Evolutionary conservation across 495 filamentous ascomycete species (phyloP), one percentile per base, ranked within the genome.

Genomic region (Penicillium diatomitis): DNA sequence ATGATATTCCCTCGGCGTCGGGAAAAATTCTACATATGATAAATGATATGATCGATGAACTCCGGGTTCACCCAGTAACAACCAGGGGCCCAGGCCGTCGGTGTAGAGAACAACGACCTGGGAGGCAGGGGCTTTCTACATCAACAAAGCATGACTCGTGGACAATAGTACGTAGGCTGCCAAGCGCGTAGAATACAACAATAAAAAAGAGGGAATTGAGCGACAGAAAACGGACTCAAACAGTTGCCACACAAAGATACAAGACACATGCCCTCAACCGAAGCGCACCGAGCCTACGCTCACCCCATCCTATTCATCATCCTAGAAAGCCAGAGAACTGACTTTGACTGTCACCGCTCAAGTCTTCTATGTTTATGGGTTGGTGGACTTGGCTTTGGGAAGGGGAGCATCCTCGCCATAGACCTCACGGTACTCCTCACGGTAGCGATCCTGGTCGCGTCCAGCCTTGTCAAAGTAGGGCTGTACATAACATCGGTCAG

Each of bases 361-460:
- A 20, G 20, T 20, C 20, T 20, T 20, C 2, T 1, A 20, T 20
- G 20, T 20, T 20, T 10, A 9, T 46, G 37, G 32, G 44, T 32
- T 8, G 33, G n/a, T 10, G 44, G 29, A 10, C 32, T 33, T 41
- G 38, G 33, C 1, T 8, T 8, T 35, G 9, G 39, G 35, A 6
- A 10, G 32, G 27, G 28, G 31, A 2, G 54, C 47, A 5, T 54
- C 55, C 44, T 54, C 52, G 35, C 68, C 69, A 48, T 73, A 73
- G 2, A 59, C 60, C 32, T 66, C 58, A 8, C 45, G 44, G 54
- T 68, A 53, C 51, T 71, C 68, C n/a, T 50, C 49, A 9, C 33
- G 10, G 45, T 70, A 73, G n/a, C 68, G 68, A 37, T 50, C 53
- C 2, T 29, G 34, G 39, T 71, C 68, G 12, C 53, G 49, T 6